Percentiles rank a stretch among this genome's conserved stretches.
Conservation (phyloP, 164 flowering plant species). For the Stephania yunnanensis region DNA sequence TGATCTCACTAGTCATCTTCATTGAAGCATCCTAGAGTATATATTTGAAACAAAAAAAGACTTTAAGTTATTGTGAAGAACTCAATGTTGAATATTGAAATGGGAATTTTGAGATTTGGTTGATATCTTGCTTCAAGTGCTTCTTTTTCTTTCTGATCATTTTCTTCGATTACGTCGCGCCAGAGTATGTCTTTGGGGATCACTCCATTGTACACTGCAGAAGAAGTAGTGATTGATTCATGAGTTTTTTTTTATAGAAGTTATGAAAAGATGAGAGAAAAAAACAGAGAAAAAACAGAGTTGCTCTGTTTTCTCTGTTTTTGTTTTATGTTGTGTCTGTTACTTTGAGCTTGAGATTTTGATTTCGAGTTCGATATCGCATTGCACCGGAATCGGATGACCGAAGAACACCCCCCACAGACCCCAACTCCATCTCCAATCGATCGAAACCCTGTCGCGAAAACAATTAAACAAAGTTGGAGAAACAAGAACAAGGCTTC, state of each 20-base stretch:
- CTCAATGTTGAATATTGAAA: no score
- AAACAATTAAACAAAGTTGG: neutral
- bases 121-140: neutral
- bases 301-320: neutral
- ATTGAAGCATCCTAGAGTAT: neutral
- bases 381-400: neutral
- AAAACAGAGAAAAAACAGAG: neutral
- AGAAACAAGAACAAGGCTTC: neutral
- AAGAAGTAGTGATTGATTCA: neutral
- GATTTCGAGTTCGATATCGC: neutral
- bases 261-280: no score
- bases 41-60: no score
- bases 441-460: neutral
- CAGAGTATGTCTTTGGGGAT: neutral
- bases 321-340: neutral
- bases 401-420: neutral
- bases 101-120: neutral
- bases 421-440: neutral
- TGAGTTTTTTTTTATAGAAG: no score
- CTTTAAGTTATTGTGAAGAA: no score
- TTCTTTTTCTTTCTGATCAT: neutral
- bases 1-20: conserved; percentile 26
- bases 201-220: neutral
- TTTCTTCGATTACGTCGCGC: neutral
- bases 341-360: neutral